A percentile compares a stretch with the other conserved stretches of the same genome.
Evolutionary conservation across 306 rosid genomes (phyloP).

Genomic region (Spatholobus suberectus): DNA sequence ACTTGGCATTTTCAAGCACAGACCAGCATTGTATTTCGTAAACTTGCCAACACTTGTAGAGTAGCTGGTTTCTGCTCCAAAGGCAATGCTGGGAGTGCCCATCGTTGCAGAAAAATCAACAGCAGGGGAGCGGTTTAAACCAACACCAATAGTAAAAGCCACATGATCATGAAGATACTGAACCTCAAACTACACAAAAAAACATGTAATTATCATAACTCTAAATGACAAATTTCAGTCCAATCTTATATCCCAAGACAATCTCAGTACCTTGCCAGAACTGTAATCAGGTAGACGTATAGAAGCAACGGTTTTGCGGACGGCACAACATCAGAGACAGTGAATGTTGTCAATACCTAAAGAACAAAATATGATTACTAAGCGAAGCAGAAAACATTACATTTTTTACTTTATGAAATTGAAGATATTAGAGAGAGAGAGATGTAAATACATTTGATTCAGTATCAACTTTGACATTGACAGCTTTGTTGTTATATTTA

Average conservation of each 20-base stretch:
- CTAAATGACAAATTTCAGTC: background rate
- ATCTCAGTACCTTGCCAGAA: slow-evolving; percentile 64
- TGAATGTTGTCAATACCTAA: slow-evolving; percentile 59
- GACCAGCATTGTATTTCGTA: slow-evolving; percentile 76
- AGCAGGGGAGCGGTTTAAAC: slow-evolving; percentile 54
- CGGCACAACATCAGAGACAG: slow-evolving; percentile 55
- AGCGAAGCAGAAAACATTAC: background rate
- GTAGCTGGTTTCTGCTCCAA: slow-evolving; percentile 78
- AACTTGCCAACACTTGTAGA: slow-evolving; percentile 49
- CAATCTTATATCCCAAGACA: background rate
- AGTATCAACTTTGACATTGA: slow-evolving; percentile 66
- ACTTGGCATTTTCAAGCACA: slow-evolving; percentile 63
- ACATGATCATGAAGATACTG: slow-evolving; percentile 71
- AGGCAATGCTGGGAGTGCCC: slow-evolving; percentile 71
- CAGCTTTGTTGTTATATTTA: slow-evolving; percentile 47
- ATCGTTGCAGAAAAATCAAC: slow-evolving; percentile 70
- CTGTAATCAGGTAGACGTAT: slow-evolving; percentile 60
- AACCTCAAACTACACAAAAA: slow-evolving; percentile 61
- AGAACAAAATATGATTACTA: slow-evolving; percentile 8
- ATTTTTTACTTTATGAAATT: background rate
- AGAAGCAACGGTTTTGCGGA: slow-evolving; percentile 56
- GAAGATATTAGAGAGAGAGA: slow-evolving; percentile 27
- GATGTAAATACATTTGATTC: slow-evolving; percentile 74
- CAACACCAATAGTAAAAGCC: slow-evolving; percentile 60
- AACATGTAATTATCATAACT: background rate